Percentiles rank a stretch among this genome's conserved stretches.
Evolutionary conservation across 2,329 filamentous ascomycete species (phyloP).

Genomic region (Aspergillus quadricinctus): DNA sequence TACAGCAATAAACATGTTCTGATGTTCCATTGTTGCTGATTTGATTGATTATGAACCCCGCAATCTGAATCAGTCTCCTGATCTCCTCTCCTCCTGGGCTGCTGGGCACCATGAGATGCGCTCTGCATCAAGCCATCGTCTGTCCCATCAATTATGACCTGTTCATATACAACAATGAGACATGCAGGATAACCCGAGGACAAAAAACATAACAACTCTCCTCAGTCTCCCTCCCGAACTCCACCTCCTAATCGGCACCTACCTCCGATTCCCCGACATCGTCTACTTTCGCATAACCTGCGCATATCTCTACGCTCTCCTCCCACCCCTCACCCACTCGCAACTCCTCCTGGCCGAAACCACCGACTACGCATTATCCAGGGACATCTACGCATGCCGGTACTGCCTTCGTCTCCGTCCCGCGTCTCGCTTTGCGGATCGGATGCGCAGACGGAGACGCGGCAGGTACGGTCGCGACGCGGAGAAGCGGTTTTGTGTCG

Average conservation of each 20-base stretch:
- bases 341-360: constrained; percentile 23
- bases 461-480: constrained; percentile 15
- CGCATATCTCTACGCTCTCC: constrained; percentile 21
- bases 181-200: too few species aligned
- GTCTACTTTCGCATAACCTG: constrained; percentile 24
- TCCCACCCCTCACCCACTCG: constrained; percentile 17
- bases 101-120: too few species aligned
- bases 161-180: too few species aligned
- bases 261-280: constrained; percentile 23
- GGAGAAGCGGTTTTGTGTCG: constrained; percentile 24
- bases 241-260: constrained; percentile 20
- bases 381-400: constrained; percentile 22
- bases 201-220: constrained; percentile 7
- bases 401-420: constrained; percentile 27
- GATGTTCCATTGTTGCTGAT: too few species aligned
- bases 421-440: constrained; percentile 18
- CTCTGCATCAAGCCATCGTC: too few species aligned
- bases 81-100: too few species aligned
- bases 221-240: constrained; percentile 29
- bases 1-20: too few species aligned
- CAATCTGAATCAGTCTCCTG: too few species aligned
- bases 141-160: too few species aligned
- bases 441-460: constrained; percentile 22
- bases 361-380: constrained; percentile 14
- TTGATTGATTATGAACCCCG: too few species aligned